Evolutionary conservation across 1,139 yeast genomes (phyloP), one percentile per base, ranked within the genome.

Genomic region (Suhomyces coccinellae): DNA sequence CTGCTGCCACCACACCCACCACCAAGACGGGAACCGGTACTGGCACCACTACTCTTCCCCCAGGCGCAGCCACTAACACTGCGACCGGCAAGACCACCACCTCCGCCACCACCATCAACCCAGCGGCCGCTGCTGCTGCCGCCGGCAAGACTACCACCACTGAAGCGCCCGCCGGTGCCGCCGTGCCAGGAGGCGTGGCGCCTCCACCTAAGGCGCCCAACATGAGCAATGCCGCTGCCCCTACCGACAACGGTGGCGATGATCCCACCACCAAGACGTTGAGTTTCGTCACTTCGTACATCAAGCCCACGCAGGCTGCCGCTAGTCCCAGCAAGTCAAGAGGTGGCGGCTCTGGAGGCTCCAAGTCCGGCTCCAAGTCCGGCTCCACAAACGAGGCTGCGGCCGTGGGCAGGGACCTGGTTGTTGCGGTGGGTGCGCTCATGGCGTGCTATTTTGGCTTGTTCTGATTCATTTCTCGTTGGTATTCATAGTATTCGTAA

Each of bases 211-310:
- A 50, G 20, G 40, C 46, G 22, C 47, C 48, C 12, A 51, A 46
- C 7, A 28, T 40, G 16, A 44, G 36, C 28, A 20, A 20, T 20
- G 38, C 47, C 5, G 49, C 55, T 12, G 48, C 39, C 6, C 55
- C 54, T 9, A 48, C 51, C 6, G 55, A 46, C 17, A 44, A 51
- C 43, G 52, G 48, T 9, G 27, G 43, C 7, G 50, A 54, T 30
- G 49, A 49, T 14, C 58, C 58, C 14, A 48, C 55, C 31, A 55
- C 58, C 27, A 32, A 46, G n/a, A 36, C 50, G n/a, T 40, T 55
- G 33, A 28, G 53, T 2, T 54, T 54, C 35, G 36, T 54, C 22
- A 52, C 58, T 14, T 41, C 48, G 24, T 45, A 54, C 36, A 34
- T 43, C 24, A 36, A 10, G 8, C 49, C 45, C 4, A 15, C 39